These are phyloP conservation scores for Paecilomyces sp. DNA, from an alignment of 2,329 filamentous ascomycete genomes.

Conservation along the genomic window DNA sequence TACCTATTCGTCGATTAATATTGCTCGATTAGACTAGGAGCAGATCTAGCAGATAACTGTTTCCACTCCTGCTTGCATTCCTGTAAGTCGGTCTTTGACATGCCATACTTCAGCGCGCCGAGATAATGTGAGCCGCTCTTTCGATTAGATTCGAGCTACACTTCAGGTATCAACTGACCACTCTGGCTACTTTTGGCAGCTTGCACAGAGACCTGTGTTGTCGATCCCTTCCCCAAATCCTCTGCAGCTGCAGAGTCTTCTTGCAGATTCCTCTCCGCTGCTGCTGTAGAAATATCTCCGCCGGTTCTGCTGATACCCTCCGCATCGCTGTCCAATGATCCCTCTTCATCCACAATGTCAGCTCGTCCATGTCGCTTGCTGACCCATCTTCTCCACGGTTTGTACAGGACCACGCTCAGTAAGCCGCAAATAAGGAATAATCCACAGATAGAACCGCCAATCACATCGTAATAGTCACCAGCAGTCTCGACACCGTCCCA, in stretches of 20 bases:
- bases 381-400: slow-evolving; percentile 65
- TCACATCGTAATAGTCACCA: slow-evolving; percentile 75
- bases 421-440: slow-evolving; percentile 72
- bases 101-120: too few relatives aligned
- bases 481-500: slow-evolving; percentile 79
- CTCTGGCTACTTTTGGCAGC: slow-evolving; percentile 8
- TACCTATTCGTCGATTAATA: neutral
- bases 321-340: slow-evolving; percentile 13
- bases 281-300: neutral
- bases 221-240: slow-evolving; percentile 6
- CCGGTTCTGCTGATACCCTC: neutral
- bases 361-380: slow-evolving; percentile 28
- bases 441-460: slow-evolving; percentile 80
- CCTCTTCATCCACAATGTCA: slow-evolving; percentile 12
- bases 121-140: neutral
- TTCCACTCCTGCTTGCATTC: too few relatives aligned
- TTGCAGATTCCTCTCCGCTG: neutral
- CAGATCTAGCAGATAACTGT: too few relatives aligned
- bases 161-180: slow-evolving; percentile 9
- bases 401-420: slow-evolving; percentile 67
- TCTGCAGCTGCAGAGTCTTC: neutral
- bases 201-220: slow-evolving; percentile 10
- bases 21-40: neutral
- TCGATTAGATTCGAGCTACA: neutral
- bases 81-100: neutral